Base-by-base conservation (phyloP, 2,329 filamentous ascomycete genomes). In the Leptoxyphium fumago region DNA sequence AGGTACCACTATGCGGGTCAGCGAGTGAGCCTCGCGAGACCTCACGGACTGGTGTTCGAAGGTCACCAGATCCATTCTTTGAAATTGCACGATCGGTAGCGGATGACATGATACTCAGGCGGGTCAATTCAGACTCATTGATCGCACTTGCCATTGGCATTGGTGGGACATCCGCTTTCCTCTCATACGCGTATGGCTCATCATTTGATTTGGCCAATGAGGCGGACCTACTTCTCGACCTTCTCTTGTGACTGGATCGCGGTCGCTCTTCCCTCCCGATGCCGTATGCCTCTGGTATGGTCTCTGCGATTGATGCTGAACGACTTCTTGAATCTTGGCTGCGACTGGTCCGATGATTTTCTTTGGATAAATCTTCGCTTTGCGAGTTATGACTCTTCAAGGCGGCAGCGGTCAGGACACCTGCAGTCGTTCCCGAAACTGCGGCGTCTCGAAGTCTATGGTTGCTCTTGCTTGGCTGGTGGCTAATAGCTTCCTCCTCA, bases 91-190 rank as follows among this genome's bases (percentile, higher is more conserved):
- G 70, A 50, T 85, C 84, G 0, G 84, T 84, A 26, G 83, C 79
- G 28, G 84, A 83, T 5, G 88, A 91, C 14, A 91, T 65, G 43
- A 96, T 84, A 0, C 89, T 95, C 13, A 82, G 82, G 53, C 89
- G 75, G 0, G 89, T 96, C 44, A 95, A 64, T 42, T 95, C 88
- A 0, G 89, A 94, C 38, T 83, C 77, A 51, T 84, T 82, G 45
- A 94, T 76, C 45, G 86, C 84, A 62, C 88, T 94, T 62, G 83
- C 81, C 49, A 94, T 72, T 2, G 89, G 89, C 81, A 95, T 86
- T 5, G 84, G 84, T 6, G 87, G 82, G 11, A 84, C 75, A 1
- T 52, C 45, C 34, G 50, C 47, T 39, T 55, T 53, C 41, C 78
- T 50, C 62, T 69, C 46, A 75, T 72, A 55, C 21, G 48, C 46